Conservation (phyloP, 257 asterid species). For the Linaria vulgaris region DNA sequence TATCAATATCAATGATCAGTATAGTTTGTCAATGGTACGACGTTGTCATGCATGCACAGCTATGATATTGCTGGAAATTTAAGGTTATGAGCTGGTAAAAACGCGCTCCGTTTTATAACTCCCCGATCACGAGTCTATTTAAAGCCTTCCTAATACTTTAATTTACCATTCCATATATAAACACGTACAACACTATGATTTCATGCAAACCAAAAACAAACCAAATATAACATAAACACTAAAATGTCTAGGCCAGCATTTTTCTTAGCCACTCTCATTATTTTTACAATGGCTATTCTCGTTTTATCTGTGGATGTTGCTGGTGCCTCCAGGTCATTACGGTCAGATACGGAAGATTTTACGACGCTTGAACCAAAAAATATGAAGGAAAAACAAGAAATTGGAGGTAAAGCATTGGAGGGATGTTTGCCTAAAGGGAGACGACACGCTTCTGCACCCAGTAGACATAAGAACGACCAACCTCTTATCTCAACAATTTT, state of each 20-base stretch:
- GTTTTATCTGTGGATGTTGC: conserved; percentile 6
- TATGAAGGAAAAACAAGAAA: conserved; percentile 1
- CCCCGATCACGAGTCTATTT: conserved; percentile 45
- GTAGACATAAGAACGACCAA: conserved; percentile 53
- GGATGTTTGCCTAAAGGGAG: conserved; percentile 67
- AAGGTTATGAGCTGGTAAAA: background rate
- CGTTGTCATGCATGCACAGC: background rate
- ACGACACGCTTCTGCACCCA: conserved; percentile 58
- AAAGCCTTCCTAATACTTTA: conserved; percentile 22
- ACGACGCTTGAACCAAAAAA: conserved; percentile 34
- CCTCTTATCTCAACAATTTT: conserved; percentile 37
- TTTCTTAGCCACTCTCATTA: conserved; percentile 23
- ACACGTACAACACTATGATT: background rate
- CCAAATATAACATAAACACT: background rate
- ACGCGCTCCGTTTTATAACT: conserved; percentile 31
- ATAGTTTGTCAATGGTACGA: no score
- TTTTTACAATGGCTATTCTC: conserved; percentile 21
- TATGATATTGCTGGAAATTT: background rate
- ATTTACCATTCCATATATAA: background rate
- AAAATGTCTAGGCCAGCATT: conserved; percentile 33
- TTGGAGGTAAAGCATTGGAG: conserved; percentile 39
- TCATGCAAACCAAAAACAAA: conserved; percentile 15
- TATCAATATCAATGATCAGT: no score
- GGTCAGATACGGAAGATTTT: conserved; percentile 25
- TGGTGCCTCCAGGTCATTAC: conserved; percentile 27